These are phyloP conservation scores for Hyphopichia khmerensis DNA, from an alignment of 1,139 yeast genomes.

Conservation along the genomic window DNA sequence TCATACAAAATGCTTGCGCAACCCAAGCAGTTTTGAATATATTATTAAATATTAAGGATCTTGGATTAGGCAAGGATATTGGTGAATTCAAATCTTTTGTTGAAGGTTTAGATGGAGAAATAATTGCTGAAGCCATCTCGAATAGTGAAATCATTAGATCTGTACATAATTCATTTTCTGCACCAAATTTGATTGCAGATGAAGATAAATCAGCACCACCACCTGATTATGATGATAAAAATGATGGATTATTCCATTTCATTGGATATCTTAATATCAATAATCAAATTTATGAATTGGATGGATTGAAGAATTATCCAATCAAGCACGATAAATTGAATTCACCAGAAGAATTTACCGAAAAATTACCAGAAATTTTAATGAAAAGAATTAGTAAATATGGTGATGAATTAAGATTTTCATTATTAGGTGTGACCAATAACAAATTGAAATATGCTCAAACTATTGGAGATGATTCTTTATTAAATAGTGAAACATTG, in stretches of 20 bases:
- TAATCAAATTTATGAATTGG: conserved; percentile 61
- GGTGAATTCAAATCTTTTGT: conserved; percentile 52
- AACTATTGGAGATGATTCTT: conserved; percentile 36
- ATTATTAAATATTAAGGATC: conserved; percentile 39
- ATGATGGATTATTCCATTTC: conserved; percentile 63
- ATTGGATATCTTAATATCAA: conserved; percentile 52
- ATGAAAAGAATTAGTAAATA: conserved; percentile 47
- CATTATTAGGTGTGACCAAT: conserved; percentile 56
- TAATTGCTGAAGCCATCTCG: conserved; percentile 64
- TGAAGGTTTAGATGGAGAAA: conserved; percentile 53
- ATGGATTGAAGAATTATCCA: conserved; percentile 62
- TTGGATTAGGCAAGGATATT: conserved; percentile 53
- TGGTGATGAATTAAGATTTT: conserved; percentile 55
- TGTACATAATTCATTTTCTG: conserved; percentile 64
- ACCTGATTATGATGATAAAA: conserved; percentile 33
- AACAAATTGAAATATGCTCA: conserved; percentile 44
- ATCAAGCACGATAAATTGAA: conserved; percentile 50
- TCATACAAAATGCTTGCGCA: conserved; percentile 74
- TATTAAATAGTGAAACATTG: conserved; percentile 25
- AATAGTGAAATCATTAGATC: conserved; percentile 59
- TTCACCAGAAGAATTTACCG: conserved; percentile 41
- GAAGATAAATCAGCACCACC: conserved; percentile 31
- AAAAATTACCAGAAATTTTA: conserved; percentile 43
- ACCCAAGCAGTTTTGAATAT: conserved; percentile 71
- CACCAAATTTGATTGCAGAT: conserved; percentile 54